phyloP scores from a whole-genome alignment of 371 early-diverging fungal genomes.

The Mortierella sp. region DNA sequence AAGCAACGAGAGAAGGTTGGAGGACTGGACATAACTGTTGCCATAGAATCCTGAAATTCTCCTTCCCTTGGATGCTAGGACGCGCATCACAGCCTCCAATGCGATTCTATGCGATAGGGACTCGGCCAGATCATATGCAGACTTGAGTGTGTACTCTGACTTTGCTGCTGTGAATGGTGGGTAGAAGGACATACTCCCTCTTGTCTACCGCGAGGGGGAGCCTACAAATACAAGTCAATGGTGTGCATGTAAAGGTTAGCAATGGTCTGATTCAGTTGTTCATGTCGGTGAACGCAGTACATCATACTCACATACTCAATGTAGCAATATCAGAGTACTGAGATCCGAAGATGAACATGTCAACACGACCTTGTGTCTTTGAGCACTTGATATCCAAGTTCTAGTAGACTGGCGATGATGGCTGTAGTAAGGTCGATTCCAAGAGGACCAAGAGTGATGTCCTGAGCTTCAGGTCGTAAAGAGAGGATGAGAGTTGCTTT shows the following conservation, averaged over 20 bases:
- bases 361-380: constrained; percentile 90
- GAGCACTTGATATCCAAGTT: constrained; percentile 93
- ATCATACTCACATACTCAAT: constrained; percentile 61
- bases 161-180: constrained; percentile 93
- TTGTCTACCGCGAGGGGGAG: constrained; percentile 73
- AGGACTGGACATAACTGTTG: constrained; percentile 96
- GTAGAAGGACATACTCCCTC: constrained; percentile 95
- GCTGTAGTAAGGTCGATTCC: constrained; percentile 86
- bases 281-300: background rate
- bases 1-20: constrained; percentile 93
- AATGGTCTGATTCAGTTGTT: background rate
- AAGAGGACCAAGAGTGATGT: no score
- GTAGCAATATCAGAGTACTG: constrained; percentile 96
- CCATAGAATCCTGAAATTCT: constrained; percentile 93
- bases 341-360: constrained; percentile 92
- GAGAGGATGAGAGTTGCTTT: no score
- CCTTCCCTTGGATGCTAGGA: constrained; percentile 90
- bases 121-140: constrained; percentile 87
- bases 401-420: constrained; percentile 93
- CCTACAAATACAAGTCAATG: background rate
- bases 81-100: constrained; percentile 96
- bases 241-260: background rate
- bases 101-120: constrained; percentile 87
- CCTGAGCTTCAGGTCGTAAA: no score
- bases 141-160: constrained; percentile 88